These are phyloP conservation scores for Aspergillus leporis DNA, from an alignment of 495 filamentous ascomycete genomes.

Conservation along the genomic window DNA sequence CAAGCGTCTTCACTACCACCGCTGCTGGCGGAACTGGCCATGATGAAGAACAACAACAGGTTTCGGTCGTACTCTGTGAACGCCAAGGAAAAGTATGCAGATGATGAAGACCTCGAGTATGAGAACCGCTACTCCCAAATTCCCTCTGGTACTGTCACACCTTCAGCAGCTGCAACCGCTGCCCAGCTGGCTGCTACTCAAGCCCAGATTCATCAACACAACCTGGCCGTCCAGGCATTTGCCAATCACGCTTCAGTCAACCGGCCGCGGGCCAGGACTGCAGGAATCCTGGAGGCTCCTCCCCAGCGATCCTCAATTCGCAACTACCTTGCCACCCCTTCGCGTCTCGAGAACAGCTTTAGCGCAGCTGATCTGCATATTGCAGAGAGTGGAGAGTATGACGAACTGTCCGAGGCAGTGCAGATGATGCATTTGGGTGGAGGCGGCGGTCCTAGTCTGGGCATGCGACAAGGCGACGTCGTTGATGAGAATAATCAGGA, in stretches of 20 bases:
- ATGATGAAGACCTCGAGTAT: conserved; percentile 87
- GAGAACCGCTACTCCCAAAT: conserved; percentile 52
- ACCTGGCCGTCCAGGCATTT: conserved; percentile 89
- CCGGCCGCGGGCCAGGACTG: conserved; percentile 84
- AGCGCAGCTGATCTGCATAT: conserved; percentile 75
- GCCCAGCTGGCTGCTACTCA: conserved; percentile 78
- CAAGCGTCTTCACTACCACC: conserved; percentile 59
- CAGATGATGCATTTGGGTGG: conserved; percentile 74
- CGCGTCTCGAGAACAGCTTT: conserved; percentile 81
- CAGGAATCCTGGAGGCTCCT: conserved; percentile 86
- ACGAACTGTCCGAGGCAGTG: conserved; percentile 71
- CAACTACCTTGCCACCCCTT: conserved; percentile 73
- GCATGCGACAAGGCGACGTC: conserved; percentile 41
- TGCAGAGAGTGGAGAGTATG: conserved; percentile 71
- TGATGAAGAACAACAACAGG: conserved; percentile 78
- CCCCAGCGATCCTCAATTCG: conserved; percentile 69
- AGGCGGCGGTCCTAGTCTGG: conserved; percentile 59
- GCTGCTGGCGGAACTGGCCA: conserved; percentile 75
- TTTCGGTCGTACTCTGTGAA: conserved; percentile 98
- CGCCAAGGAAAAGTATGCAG: conserved; percentile 95
- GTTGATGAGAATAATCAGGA: conserved; percentile 78
- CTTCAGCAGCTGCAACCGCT: conserved; percentile 66
- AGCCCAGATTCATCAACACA: conserved; percentile 90
- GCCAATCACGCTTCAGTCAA: conserved; percentile 77
- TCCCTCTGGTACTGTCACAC: conserved; percentile 71